Percentiles rank a stretch among this genome's conserved stretches.
These are phyloP conservation scores for Corynascus novoguineensis DNA, from an alignment of 495 filamentous ascomycete species.

Conservation along the genomic window DNA sequence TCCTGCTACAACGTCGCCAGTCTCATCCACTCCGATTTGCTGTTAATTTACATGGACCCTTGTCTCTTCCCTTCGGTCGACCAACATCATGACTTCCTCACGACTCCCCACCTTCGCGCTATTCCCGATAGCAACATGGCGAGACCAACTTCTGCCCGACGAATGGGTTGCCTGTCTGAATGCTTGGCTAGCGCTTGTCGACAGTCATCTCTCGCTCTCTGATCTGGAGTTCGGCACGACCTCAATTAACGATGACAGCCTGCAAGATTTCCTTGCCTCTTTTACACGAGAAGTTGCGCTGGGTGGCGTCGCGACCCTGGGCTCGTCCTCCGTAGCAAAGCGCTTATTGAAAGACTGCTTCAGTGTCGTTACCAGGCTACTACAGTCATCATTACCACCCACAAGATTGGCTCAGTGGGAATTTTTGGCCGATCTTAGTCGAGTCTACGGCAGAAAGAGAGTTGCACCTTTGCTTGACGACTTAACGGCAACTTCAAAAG, in stretches of 20 bases:
- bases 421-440: conserved; percentile 54
- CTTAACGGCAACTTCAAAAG: conserved; percentile 31
- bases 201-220: conserved; percentile 56
- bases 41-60: neutral
- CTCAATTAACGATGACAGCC: conserved; percentile 50
- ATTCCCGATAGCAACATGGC: conserved; percentile 64
- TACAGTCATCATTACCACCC: conserved; percentile 43
- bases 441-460: conserved; percentile 50
- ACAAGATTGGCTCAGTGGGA: conserved; percentile 46
- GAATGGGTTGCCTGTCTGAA: conserved; percentile 78
- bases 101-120: conserved; percentile 63
- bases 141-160: conserved; percentile 55
- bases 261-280: conserved; percentile 55
- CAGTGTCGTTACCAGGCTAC: conserved; percentile 48
- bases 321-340: conserved; percentile 43
- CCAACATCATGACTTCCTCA: conserved; percentile 18
- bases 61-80: too few relatives aligned
- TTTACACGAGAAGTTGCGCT: conserved; percentile 51
- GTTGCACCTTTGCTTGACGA: conserved; percentile 24
- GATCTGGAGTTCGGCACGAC: conserved; percentile 45
- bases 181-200: conserved; percentile 64
- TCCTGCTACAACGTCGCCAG: neutral
- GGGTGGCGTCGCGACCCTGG: conserved; percentile 35
- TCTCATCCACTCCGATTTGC: neutral
- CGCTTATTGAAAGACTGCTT: conserved; percentile 58